Evolutionary conservation across 1,284 basidiomycete genomes (phyloP), one percentile per base, ranked within the genome.

Genomic region (Neonothopanus nambi): DNA sequence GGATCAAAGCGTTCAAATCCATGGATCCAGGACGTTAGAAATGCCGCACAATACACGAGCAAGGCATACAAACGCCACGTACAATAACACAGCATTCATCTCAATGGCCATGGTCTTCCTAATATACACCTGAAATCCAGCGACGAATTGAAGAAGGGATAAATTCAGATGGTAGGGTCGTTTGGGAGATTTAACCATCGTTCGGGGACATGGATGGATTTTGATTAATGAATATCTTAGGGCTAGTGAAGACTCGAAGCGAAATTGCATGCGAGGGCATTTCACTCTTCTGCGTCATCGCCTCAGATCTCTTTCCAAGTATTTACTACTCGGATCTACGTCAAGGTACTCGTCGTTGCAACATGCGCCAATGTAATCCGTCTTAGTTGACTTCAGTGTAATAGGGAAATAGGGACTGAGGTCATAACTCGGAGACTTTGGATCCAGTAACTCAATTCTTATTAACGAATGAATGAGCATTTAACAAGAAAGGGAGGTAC

Each of bases 51-150:
- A 21, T 12, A 26, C 26, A n/a, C 41, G 39, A 40, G 21, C 3
- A 57, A 35, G 18, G 28, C 39, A 30, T 8, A 17, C 17, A 33
- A 39, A 2, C 38, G 13, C 21, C n/a, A 67, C 73, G 48, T 54
- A 77, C 76, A 70, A 66, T 13, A 74, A 54, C 9, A 75, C 70
- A 47, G 71, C 72, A 57, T 79, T 80, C 79, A 79, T 81, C 63
- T 81, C 79, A 35, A 74, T 69, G 24, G 77, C 70, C 79, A 81
- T 80, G 0, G 77, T 79, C 63, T 73, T 77, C 3, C 76, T 76
- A 39, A 79, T 80, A 58, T 76, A 79, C 2, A 66, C 73, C 51
- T 79, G 77, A 9, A 77, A 76, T 0, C 77, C 77, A 4, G 71
- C 67, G 52, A 79, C 68, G 61, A 80, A 79, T 0, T 74, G 72